Evolutionary conservation across 257 asterid genomes (phyloP), one percentile per base, ranked within the genome.

Genomic region (Ilex asprella): DNA sequence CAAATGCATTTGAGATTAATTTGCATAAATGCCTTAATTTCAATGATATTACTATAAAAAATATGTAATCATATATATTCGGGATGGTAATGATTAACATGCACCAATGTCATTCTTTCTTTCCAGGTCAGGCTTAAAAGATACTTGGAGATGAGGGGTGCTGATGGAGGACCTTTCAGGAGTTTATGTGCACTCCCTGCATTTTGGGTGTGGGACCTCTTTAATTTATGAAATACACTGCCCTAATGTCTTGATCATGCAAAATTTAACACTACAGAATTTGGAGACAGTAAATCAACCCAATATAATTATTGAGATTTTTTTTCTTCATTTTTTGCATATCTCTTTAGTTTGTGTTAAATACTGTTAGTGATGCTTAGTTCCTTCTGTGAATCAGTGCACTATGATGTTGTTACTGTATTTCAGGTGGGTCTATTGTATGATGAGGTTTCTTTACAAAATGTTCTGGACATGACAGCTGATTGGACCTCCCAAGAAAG

Each of bases 151-250:
- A 93, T 89, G 99, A 76, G 99, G 61, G 99, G 99, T 67, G 99
- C 97, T 66, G 97, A 93, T 69, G 99, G 99, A 58, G 99, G 97
- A 71, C 97, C 99, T 64, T 93, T 95, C 97, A 85, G 99, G 76
- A 80, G 96, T 76, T 82, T 89, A 41, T 89, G 99, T 30, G 99
- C 99, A 3, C 74, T 93, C 60, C 99, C 99, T 77, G 97, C 99
- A 47, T 84, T 93, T 63, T 93, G 97, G 99, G 99, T 93, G 71
- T 50, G 51, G 29, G 49, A 31, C n/a, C 43, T 44, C 11, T 67
- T 58, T 13, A 31, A 35, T 35, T 3, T 35, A 35, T 35, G 5
- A 35, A 3, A 35, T 35, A 7, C 41, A 35, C 27, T 21, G 27
- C 27, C 27, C 27, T 21, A 21, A 21, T 21, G 27, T 21, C 27